Conservation (phyloP, 176 grass and related monocot genomes). For the Lolium perenne region DNA sequence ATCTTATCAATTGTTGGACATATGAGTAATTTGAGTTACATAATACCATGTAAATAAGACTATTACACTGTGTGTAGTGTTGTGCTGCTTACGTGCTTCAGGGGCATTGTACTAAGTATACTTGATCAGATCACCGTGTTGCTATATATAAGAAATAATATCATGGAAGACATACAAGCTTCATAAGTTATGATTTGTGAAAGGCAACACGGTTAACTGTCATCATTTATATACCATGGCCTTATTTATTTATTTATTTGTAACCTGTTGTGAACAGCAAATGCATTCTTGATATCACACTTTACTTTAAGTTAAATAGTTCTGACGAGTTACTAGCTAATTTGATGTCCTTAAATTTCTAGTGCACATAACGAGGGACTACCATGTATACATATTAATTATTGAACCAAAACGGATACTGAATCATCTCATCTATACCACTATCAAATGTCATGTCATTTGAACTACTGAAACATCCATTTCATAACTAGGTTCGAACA, state of each 20-base stretch:
- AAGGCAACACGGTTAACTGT: constrained; percentile 27
- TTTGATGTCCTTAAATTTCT: not conserved
- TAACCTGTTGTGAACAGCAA: constrained; percentile 12
- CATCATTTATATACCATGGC: constrained; percentile 1
- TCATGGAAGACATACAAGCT: constrained; percentile 42
- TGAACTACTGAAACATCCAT: not conserved
- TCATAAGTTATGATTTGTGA: constrained; percentile 47
- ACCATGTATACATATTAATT: constrained; percentile 2
- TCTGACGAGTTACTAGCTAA: not conserved
- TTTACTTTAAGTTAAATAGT: not conserved
- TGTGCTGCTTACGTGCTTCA: constrained; percentile 45
- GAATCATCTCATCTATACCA: not conserved
- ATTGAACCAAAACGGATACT: not conserved
- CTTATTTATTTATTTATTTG: constrained; percentile 16
- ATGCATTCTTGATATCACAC: not conserved
- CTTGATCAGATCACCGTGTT: constrained; percentile 19
- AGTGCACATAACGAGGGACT: not conserved
- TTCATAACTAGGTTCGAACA: not conserved
- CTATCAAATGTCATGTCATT: not conserved
- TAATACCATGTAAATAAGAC: constrained; percentile 50
- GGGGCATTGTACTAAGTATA: constrained; percentile 46
- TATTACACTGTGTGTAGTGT: constrained; percentile 36
- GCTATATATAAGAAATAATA: constrained; percentile 50
- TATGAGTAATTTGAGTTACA: constrained; percentile 48
- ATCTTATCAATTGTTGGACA: constrained; percentile 49